A percentile compares a stretch with the other conserved stretches of the same genome.
Evolutionary conservation across 768 basidiomycete species (phyloP).

Genomic region (Austroboletus eburneus): DNA sequence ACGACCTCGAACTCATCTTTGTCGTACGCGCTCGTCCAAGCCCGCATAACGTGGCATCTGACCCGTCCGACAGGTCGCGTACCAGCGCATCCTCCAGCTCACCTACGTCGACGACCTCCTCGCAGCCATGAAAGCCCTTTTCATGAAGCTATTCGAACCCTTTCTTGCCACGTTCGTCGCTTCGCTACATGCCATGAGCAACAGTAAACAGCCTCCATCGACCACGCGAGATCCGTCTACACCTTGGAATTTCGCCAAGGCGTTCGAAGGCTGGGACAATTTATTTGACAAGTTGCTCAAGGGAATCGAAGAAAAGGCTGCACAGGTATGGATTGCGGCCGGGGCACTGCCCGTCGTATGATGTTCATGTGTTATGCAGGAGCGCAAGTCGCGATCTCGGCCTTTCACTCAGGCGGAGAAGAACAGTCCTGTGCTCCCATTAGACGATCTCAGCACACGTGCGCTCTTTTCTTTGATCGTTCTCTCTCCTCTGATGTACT

Average conservation of each 20-base stretch:
- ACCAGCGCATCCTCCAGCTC: constrained; percentile 92
- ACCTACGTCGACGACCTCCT: constrained; percentile 92
- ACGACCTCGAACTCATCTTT: constrained; percentile 94
- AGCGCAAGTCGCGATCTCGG: constrained; percentile 65
- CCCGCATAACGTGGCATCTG: not conserved
- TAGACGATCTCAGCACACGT: constrained; percentile 60
- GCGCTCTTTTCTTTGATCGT: constrained; percentile 11
- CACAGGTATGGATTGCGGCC: constrained; percentile 45
- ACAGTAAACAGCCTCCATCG: constrained; percentile 35
- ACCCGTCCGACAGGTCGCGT: constrained; percentile 66
- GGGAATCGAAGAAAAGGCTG: constrained; percentile 70
- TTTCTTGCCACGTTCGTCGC: constrained; percentile 81
- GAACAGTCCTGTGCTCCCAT: constrained; percentile 43
- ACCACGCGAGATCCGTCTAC: constrained; percentile 34
- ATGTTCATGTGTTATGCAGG: constrained; percentile 37
- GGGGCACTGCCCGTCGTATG: not conserved
- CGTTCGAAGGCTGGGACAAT: constrained; percentile 77
- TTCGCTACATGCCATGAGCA: constrained; percentile 65
- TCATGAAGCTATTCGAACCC: constrained; percentile 82
- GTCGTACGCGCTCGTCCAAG: constrained; percentile 55
- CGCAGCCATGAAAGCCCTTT: constrained; percentile 72
- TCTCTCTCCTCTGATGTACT: not conserved
- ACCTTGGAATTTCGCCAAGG: constrained; percentile 65
- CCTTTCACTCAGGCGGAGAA: constrained; percentile 32
- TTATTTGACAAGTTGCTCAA: constrained; percentile 74